A percentile compares a stretch with the other conserved stretches of the same genome.
These are phyloP conservation scores for Leccinum insolens DNA, from an alignment of 1,284 basidiomycete genomes.

Conservation along the genomic window DNA sequence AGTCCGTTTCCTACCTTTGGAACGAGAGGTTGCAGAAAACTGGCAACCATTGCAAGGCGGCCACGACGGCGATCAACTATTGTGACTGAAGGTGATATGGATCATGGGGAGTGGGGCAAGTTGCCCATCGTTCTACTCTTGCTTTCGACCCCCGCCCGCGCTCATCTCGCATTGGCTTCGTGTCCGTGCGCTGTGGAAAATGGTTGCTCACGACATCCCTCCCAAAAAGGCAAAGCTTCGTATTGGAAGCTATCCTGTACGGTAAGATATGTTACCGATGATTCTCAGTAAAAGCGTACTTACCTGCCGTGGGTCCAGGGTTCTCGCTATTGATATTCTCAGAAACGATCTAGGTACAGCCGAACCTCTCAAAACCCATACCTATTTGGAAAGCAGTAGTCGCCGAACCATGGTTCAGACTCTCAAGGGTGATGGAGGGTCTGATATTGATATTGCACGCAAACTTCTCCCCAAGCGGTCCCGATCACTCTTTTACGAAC, in stretches of 20 bases:
- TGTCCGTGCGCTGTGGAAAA: not conserved
- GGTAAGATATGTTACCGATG: conserved; percentile 14
- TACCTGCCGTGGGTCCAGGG: conserved; percentile 7
- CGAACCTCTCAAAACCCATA: not conserved
- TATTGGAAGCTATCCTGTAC: conserved; percentile 26
- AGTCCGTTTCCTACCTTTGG: too few relatives aligned
- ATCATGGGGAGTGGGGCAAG: too few relatives aligned
- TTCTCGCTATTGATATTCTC: conserved; percentile 22
- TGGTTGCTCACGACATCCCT: not conserved
- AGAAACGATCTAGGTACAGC: conserved; percentile 17
- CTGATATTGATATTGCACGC: not conserved
- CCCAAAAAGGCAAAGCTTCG: conserved; percentile 24
- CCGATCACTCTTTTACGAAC: not conserved
- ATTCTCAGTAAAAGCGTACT: not conserved
- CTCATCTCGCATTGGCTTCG: too few relatives aligned
- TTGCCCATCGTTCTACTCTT: too few relatives aligned
- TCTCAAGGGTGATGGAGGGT: too few relatives aligned
- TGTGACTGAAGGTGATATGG: too few relatives aligned
- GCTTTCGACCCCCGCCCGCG: too few relatives aligned
- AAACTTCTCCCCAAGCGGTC: not conserved
- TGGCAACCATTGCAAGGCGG: too few relatives aligned
- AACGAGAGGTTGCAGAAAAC: too few relatives aligned
- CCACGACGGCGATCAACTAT: too few relatives aligned
- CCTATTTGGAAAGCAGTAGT: too few relatives aligned
- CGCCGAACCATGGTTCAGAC: too few relatives aligned